Percentiles rank a stretch among this genome's conserved stretches.
phyloP scores from a whole-genome alignment of 176 grass and related monocot species.

The Pontederia crassipes region DNA sequence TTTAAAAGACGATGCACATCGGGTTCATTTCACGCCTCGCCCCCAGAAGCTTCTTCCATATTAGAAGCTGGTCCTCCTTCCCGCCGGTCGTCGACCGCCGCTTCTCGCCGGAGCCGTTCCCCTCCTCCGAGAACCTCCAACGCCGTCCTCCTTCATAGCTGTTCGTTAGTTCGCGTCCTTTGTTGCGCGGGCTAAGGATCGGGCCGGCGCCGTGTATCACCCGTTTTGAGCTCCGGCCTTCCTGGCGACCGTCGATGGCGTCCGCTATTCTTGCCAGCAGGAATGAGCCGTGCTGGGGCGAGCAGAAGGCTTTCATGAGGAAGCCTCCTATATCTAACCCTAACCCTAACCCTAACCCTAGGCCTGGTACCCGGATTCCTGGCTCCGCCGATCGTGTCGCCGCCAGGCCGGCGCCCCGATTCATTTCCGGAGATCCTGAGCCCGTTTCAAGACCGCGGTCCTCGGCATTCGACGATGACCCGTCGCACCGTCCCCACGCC shows the following conservation, averaged over 20 bases:
- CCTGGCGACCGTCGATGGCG: conserved; percentile 35
- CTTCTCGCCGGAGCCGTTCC: too few species aligned
- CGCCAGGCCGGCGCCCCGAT: background rate
- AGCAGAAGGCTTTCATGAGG: conserved; percentile 28
- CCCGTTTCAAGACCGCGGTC: background rate
- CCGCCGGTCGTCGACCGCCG: background rate
- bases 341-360: conserved; percentile 47
- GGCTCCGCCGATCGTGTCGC: conserved; percentile 18
- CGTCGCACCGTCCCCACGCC: background rate
- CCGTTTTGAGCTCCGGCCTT: conserved; percentile 6
- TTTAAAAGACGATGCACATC: conserved; percentile 6
- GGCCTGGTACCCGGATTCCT: background rate
- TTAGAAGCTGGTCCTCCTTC: too few species aligned
- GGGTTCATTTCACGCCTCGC: background rate
- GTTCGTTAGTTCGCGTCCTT: background rate
- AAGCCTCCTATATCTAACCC: conserved; percentile 16
- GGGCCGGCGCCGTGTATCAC: background rate
- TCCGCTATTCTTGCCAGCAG: conserved; percentile 57
- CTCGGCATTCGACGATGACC: conserved; percentile 1
- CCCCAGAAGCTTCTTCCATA: too few species aligned
- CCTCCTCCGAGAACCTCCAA: too few species aligned
- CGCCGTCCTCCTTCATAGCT: background rate
- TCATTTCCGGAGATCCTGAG: background rate
- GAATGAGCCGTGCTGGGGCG: conserved; percentile 43
- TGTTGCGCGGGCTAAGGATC: background rate